phyloP scores from a whole-genome alignment of 2,329 filamentous ascomycete genomes.

The Botrytis galanthina region DNA sequence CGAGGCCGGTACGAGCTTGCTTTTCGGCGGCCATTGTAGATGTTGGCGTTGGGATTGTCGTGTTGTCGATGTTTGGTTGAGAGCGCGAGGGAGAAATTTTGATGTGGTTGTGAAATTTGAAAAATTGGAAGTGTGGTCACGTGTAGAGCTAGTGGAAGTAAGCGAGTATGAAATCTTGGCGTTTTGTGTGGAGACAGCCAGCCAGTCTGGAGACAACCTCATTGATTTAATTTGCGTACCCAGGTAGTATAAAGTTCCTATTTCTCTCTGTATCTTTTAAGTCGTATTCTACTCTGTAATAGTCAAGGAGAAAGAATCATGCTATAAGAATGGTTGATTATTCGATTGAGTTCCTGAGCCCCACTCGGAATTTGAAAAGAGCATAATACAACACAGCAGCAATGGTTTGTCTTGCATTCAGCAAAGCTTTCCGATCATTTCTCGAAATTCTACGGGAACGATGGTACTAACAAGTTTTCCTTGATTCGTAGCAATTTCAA shows the following conservation, averaged over 20 bases:
- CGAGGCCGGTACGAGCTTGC: conserved; percentile 56
- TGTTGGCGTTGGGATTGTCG: conserved; percentile 21
- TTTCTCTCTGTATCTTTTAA: neutral
- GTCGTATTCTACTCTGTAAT: too few relatives aligned
- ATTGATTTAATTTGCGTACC: neutral
- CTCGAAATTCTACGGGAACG: neutral
- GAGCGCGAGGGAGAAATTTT: conserved; percentile 6
- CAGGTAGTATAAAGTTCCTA: neutral
- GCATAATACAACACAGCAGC: neutral
- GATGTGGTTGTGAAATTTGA: neutral
- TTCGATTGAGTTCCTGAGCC: neutral
- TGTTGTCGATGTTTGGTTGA: conserved; percentile 5
- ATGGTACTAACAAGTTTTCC: neutral
- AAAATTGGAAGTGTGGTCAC: conserved; percentile 12
- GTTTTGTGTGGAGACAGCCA: neutral
- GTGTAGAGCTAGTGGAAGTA: neutral
- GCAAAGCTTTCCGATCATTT: neutral
- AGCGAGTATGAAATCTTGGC: conserved; percentile 14
- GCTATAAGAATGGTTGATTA: neutral
- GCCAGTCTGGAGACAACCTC: neutral
- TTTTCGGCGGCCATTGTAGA: conserved; percentile 57
- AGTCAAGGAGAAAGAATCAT: neutral
- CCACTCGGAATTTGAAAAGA: neutral
- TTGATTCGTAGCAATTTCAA: neutral
- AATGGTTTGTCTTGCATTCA: neutral